Conservation (phyloP, 768 basidiomycete species). For the Podaxis mareebaensis region DNA sequence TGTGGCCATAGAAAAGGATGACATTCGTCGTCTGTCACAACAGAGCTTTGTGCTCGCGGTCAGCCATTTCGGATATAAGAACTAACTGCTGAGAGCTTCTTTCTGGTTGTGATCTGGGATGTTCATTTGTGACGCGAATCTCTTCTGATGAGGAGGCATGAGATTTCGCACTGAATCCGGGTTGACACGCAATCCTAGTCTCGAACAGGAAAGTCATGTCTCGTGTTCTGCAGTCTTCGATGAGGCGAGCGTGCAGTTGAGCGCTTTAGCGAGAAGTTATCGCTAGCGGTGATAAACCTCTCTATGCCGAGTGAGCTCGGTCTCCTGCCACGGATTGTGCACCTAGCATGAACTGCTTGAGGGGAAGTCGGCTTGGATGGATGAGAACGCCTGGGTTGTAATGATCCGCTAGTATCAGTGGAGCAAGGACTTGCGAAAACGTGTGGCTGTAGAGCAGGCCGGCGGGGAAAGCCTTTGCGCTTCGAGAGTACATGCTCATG, state of each 20-base stretch:
- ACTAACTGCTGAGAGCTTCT: conserved; percentile 6
- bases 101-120: conserved; percentile 1
- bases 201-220: conserved; percentile 9
- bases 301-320: background rate
- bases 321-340: conserved; percentile 5
- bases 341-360: conserved; percentile 4
- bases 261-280: background rate
- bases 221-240: background rate
- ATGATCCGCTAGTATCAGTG: conserved; percentile 9
- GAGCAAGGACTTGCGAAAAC: conserved; percentile 4
- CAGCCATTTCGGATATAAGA: conserved; percentile 14
- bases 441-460: conserved; percentile 1
- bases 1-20: conserved; percentile 15
- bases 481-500: conserved; percentile 16
- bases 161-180: background rate
- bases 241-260: conserved; percentile 11
- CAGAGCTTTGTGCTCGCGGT: conserved; percentile 17
- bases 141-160: conserved; percentile 8
- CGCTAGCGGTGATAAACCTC: background rate
- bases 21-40: conserved; percentile 5
- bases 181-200: conserved; percentile 1
- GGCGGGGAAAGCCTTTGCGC: conserved; percentile 14
- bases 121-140: conserved; percentile 4
- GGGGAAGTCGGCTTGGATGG: background rate
- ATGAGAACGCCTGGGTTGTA: conserved; percentile 10